phyloP scores from a whole-genome alignment of 768 basidiomycete genomes.

The Boletales sp. region DNA sequence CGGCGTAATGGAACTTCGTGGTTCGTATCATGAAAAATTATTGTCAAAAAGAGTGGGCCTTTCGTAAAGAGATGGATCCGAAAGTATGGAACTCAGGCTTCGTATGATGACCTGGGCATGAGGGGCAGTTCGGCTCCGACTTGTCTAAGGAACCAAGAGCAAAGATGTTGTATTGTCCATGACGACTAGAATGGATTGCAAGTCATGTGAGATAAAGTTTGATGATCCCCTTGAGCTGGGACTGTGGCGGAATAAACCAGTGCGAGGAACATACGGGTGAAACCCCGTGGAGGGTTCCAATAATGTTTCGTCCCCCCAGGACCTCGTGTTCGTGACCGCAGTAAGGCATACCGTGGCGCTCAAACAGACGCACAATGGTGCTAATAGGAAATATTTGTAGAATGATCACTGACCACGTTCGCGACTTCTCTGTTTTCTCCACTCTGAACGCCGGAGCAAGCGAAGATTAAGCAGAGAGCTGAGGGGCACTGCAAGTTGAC shows the following conservation, averaged over 20 bases:
- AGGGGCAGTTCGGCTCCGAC: slow-evolving; percentile 1
- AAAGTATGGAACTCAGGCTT: background rate
- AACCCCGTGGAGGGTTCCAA: too few relatives aligned
- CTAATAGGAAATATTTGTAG: background rate
- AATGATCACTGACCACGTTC: background rate
- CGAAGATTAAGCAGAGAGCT: background rate
- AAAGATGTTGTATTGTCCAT: slow-evolving; percentile 1
- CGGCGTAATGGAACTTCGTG: background rate
- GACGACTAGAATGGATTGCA: background rate
- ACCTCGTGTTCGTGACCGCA: too few relatives aligned
- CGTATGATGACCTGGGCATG: too few relatives aligned
- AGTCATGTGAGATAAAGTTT: background rate
- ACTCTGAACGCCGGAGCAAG: too few relatives aligned
- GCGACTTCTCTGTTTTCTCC: too few relatives aligned
- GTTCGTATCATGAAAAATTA: background rate
- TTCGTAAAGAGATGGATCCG: background rate
- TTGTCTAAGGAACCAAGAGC: background rate
- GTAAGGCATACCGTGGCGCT: too few relatives aligned
- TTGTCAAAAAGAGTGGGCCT: background rate
- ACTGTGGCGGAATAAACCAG: background rate
- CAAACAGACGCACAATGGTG: background rate
- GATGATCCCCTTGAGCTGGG: background rate
- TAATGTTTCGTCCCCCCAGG: too few relatives aligned
- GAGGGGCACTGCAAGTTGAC: too few relatives aligned
- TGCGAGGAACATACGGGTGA: background rate